Base-by-base conservation (phyloP, 2,329 filamentous ascomycete species). In the Madurella fahalii region DNA sequence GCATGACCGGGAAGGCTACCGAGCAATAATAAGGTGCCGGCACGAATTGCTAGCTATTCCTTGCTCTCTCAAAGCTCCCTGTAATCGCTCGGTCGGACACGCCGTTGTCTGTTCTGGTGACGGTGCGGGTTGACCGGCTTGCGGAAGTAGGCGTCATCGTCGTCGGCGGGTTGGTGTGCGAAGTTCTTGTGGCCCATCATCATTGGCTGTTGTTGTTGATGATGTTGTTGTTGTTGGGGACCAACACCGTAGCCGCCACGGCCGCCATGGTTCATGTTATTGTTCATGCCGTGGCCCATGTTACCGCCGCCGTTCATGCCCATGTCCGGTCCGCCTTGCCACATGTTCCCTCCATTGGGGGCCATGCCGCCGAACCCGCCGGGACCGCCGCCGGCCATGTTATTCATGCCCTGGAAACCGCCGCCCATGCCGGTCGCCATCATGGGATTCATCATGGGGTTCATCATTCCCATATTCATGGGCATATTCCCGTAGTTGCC, bases 91-190 rank as follows among this genome's bases (percentile, higher is more conserved):
- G 92, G 92, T 52, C 94, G 82, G 52, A 89, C 84, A 64, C 90
- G 80, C 61, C 87, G 83, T 64, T 90, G 86, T 64, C 88, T 83
- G 66, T 91, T 90, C 70, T 92, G 87, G 68, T 94, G 89, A 48
- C 94, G 84, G 68, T 96, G 89, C 2, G 92, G 93, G 68, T 99
- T 99, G 58, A 97, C 89, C 0, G 94, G 94, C 70, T 96, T 93
- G 54, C 94, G 83, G 70, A 97, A 95, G 73, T 99, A 99, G 7
- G 94, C 89, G 57, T 91, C 90, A 54, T 95, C 91, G 53, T 95
- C 90, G 60, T 84, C 83, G 55, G 80, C 85, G 2, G 80, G 79
- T 56, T 76, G 74, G 40, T 63, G 52, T 1, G 71, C 65, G 47
- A 79, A 78, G 61, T 74, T 74, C 52, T 58, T 58, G 47, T 57